Conservation (phyloP, 2,329 filamentous ascomycete genomes). For the Periglandula ipomoeae region DNA sequence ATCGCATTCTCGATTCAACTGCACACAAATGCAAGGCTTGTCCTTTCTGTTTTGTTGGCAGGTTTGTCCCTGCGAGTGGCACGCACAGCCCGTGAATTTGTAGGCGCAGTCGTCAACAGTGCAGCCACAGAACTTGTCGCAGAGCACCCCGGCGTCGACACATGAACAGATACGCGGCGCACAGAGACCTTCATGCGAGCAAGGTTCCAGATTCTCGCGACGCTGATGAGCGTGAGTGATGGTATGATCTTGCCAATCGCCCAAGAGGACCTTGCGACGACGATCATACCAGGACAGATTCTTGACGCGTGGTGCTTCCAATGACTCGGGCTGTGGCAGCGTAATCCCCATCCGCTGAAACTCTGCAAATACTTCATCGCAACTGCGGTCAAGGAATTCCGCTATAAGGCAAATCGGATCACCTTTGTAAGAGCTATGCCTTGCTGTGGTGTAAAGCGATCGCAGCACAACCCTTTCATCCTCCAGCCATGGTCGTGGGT, state of each 20-base stretch:
- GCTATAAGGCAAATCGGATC: conserved; percentile 41
- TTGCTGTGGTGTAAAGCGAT: conserved; percentile 33
- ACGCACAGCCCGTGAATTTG: conserved; percentile 60
- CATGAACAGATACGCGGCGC: conserved; percentile 53
- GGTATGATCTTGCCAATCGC: conserved; percentile 48
- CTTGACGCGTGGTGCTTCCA: conserved; percentile 30
- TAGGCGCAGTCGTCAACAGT: conserved; percentile 48
- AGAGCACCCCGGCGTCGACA: conserved; percentile 50
- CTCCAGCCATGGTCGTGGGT: conserved; percentile 33
- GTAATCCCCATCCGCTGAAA: conserved; percentile 17
- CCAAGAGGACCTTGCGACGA: conserved; percentile 41
- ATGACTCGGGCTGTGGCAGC: conserved; percentile 15
- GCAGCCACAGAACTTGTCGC: conserved; percentile 64
- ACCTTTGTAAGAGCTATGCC: conserved; percentile 29
- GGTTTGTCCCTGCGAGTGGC: conserved; percentile 49
- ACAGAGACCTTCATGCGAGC: conserved; percentile 61
- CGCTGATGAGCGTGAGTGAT: conserved; percentile 45
- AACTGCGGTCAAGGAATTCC: conserved; percentile 40
- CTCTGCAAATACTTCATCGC: conserved; percentile 38
- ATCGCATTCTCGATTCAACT: conserved; percentile 72
- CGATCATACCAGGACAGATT: conserved; percentile 47
- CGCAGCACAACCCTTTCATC: conserved; percentile 39
- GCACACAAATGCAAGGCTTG: conserved; percentile 58
- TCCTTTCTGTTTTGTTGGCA: conserved; percentile 49
- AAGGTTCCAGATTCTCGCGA: conserved; percentile 53